phyloP scores from a whole-genome alignment of 306 rosid genomes.

The Pterocarpus santalinus region DNA sequence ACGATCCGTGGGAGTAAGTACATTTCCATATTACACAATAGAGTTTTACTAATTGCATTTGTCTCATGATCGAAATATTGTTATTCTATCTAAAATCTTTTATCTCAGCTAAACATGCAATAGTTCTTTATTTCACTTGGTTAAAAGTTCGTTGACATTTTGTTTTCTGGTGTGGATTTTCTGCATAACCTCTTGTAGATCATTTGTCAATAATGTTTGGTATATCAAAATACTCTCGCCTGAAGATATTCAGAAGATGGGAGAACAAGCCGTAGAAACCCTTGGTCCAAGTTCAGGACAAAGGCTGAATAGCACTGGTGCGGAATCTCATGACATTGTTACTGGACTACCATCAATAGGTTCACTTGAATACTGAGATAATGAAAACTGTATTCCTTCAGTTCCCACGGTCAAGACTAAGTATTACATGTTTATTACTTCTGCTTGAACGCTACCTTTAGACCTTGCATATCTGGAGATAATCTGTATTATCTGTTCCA shows the following conservation, averaged over 20 bases:
- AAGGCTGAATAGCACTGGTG: conserved; percentile 56
- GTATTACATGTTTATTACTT: conserved; percentile 41
- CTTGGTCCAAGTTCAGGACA: conserved; percentile 67
- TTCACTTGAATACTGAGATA: conserved; percentile 64
- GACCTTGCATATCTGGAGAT: conserved; percentile 34
- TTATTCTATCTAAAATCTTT: neutral
- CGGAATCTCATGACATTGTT: conserved; percentile 62
- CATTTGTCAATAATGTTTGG: conserved; percentile 88
- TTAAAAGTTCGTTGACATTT: conserved; percentile 35
- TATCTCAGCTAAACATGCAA: neutral
- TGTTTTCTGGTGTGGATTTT: conserved; percentile 29
- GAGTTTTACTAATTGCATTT: neutral
- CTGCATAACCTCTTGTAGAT: conserved; percentile 57
- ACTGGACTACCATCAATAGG: conserved; percentile 72
- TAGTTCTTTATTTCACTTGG: neutral
- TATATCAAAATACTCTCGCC: conserved; percentile 89
- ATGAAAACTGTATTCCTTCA: conserved; percentile 36
- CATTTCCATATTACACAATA: conserved; percentile 29
- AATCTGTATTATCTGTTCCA: conserved; percentile 43
- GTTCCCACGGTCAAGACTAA: conserved; percentile 38
- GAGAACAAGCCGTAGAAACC: conserved; percentile 71
- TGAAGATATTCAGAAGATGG: conserved; percentile 84
- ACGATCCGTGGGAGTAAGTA: conserved; percentile 96
- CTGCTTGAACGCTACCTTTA: conserved; percentile 38
- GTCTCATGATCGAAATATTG: neutral